Base-by-base conservation (phyloP, 495 filamentous ascomycete genomes). In the Hypomontagnella monticulosa region DNA sequence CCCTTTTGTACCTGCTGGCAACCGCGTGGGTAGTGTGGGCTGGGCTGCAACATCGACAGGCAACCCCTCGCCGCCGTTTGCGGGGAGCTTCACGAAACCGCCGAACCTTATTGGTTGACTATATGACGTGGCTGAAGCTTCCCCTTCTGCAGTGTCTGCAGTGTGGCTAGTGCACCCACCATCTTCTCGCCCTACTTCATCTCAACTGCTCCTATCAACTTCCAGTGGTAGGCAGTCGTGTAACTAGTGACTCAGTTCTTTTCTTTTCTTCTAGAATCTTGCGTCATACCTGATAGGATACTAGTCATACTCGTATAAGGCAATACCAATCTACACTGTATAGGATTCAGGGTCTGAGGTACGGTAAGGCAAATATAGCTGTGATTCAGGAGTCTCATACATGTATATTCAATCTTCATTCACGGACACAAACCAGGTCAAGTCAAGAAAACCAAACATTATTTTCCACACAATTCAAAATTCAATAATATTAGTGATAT, bases 1-100 rank as follows among this genome's bases (percentile, higher is more conserved):
- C 60, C 66, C 48, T 69, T 69, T 69, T 69, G 66, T 69, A 69
- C 66, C 65, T 69, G 66, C 49, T 69, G 66, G 66, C 46, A 44
- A 49, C 33, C 49, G 48, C 54, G 41, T 60, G 27, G 66, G 49
- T 27, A 43, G 48, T 49, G 41, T 60, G 27, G 66, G 49, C 55
- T 63, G 38, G 55, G 48, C 59, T 59, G 48, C 54, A 63, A 20
- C 18, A 11, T 51, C 15, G 51, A 51, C 51, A 60, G 56, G 50
- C 49, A 61, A 66, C 57, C 60, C 60, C 66, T 64, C 55, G 54
- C 37, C 41, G 8, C 60, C 66, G 66, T 61, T 69, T 69, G 66
- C 66, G 66, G 66, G 66, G 60, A 64, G 66, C 60, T 69, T 43
- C 18, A 4, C 7, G 15, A 46, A 50, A 42, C 19, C 2, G 16